Base-by-base conservation (phyloP, 257 asterid species). In the Gentiana macrophylla region DNA sequence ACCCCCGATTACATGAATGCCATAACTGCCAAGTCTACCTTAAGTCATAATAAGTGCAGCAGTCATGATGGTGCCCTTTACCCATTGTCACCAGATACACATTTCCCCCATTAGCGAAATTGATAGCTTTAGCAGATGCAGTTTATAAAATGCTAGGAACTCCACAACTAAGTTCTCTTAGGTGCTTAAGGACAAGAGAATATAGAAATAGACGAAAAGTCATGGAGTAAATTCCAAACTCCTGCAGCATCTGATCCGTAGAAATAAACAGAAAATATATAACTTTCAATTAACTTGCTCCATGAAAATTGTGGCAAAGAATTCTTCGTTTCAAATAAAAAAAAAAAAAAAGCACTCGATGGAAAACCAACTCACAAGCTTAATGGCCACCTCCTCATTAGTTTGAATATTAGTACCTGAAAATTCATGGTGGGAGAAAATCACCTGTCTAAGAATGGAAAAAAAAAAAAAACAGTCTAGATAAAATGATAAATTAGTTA, bases 301-400 rank as follows among this genome's bases (percentile, higher is more conserved):
- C 24, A 24, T 24, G 1, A 24, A 24, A 24, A 24, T 24, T 24
- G 24, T 24, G 24, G 24, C 24, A 38, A 38, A 24, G 24, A 24
- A 24, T 24, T 24, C 24, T 24, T 24, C 24, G 24, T 24, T 24
- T 24, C 24, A 24, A 24, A 24, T 24, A 24, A 24, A 24, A 24
- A 24, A 24, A 24, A 24, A 0, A n/a, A n/a, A n/a, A n/a, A n/a
- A n/a, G 6, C 1, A 2, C 6, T 34, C 45, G 65, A 61, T 49
- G 6, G 8, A 49, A 0, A 12, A 47, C 32, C 35, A 57, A 81
- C 88, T 81, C 62, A 86, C 95, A 54, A 86, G 94, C 89, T 86
- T 86, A 63, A 86, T 78, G 8, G 94, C 95, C 63, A 86, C 91
- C 79, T 86, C 95, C 66, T 84, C 94, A 67, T 79, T 84, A 45